These are phyloP conservation scores for Corinectria fuckeliana DNA, from an alignment of 2,329 filamentous ascomycete genomes.

Conservation along the genomic window DNA sequence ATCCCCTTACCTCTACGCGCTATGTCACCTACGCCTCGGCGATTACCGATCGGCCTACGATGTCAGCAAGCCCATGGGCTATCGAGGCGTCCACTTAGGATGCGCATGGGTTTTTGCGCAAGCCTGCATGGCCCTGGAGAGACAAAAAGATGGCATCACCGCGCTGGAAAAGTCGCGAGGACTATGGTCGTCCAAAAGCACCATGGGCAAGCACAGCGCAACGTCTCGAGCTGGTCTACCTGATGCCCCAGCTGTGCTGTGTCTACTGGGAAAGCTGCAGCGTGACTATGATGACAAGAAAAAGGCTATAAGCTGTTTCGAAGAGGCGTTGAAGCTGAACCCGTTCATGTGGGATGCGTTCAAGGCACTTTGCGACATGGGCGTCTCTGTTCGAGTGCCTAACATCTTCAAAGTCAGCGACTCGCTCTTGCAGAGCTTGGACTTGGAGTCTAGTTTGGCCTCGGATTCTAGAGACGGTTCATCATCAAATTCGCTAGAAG, in stretches of 20 bases:
- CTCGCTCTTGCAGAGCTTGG: conserved; percentile 55
- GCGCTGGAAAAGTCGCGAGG: conserved; percentile 82
- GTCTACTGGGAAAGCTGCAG: conserved; percentile 86
- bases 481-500: conserved; percentile 46
- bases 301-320: conserved; percentile 85
- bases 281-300: conserved; percentile 81
- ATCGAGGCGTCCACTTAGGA: conserved; percentile 77
- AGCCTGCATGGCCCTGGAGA: conserved; percentile 80
- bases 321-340: conserved; percentile 86
- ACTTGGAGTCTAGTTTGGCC: conserved; percentile 39
- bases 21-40: conserved; percentile 83
- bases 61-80: conserved; percentile 73
- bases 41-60: conserved; percentile 89
- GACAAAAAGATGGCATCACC: conserved; percentile 79
- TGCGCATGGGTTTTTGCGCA: conserved; percentile 94
- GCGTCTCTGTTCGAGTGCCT: conserved; percentile 77
- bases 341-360: conserved; percentile 99
- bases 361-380: conserved; percentile 84
- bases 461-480: conserved; percentile 47
- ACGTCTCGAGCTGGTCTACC: conserved; percentile 76
- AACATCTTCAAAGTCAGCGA: conserved; percentile 85
- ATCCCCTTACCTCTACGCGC: conserved; percentile 79
- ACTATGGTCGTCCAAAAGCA: conserved; percentile 77
- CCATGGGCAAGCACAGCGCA: conserved; percentile 84
- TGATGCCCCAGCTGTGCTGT: conserved; percentile 83